A percentile compares a stretch with the other conserved stretches of the same genome.
These are phyloP conservation scores for Trichoderma semiorbis DNA, from an alignment of 2,329 filamentous ascomycete species.

Conservation along the genomic window DNA sequence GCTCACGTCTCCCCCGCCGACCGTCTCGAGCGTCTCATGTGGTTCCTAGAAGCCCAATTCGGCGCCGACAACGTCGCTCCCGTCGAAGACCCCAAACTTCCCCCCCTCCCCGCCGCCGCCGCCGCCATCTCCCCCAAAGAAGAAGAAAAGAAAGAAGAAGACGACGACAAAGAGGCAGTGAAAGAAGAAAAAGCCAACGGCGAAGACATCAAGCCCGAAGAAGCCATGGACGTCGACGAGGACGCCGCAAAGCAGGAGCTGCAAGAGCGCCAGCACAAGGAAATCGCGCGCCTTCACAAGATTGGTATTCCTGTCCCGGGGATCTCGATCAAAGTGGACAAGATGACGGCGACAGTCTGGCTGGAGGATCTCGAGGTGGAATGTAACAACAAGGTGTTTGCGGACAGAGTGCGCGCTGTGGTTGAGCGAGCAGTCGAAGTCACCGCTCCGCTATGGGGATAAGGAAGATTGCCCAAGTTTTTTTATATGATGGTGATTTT, in stretches of 20 bases:
- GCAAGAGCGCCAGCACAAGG: conserved; percentile 58
- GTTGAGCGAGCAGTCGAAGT: conserved; percentile 88
- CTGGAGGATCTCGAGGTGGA: conserved; percentile 89
- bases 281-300: conserved; percentile 74
- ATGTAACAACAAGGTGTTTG: conserved; percentile 71
- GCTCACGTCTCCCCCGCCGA: conserved; percentile 68
- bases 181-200: background rate
- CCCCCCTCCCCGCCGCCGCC: conserved; percentile 29
- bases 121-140: conserved; percentile 23
- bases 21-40: conserved; percentile 78
- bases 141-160: background rate
- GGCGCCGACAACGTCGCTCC: conserved; percentile 77
- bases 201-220: background rate
- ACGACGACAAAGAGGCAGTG: background rate
- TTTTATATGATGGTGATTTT: background rate
- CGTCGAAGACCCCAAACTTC: conserved; percentile 62
- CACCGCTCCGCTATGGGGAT: conserved; percentile 69
- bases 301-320: conserved; percentile 90
- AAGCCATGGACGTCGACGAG: background rate
- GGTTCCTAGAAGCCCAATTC: conserved; percentile 97
- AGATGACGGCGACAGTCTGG: conserved; percentile 84
- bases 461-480: background rate
- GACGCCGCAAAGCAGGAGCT: conserved; percentile 32
- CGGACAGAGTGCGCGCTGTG: conserved; percentile 81
- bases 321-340: conserved; percentile 81